Base-by-base conservation (phyloP, 345 rosid species). In the Aegle marmelos region DNA sequence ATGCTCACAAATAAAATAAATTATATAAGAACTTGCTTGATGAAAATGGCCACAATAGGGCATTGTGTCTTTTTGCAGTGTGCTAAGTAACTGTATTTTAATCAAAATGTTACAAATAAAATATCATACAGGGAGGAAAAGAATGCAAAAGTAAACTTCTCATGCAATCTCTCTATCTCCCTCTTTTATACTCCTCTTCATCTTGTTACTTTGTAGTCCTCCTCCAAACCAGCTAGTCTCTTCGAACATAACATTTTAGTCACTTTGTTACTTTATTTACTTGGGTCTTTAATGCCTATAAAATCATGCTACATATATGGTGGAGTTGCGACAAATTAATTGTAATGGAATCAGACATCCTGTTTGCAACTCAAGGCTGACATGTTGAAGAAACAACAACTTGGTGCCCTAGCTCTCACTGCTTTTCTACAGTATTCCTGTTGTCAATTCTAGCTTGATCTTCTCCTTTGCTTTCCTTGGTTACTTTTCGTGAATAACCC, bases 331-430 rank as follows among this genome's bases (percentile, higher is more conserved):
- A 65, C 74, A 50, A 48, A 70, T 3, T 50, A 50, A 11, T 71
- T 21, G 41, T 71, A 56, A 31, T 34, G 48, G 70, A 24, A 65
- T 65, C 70, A 21, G 36, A 17, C 48, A 36, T 37, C 70, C 70
- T 21, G 31, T 71, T 21, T 30, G 62, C 41, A 30, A 25, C n/a
- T 54, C 60, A 71, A 71, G 74, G 74, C 17, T 39, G 74, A 70
- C 33, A 30, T 54, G 31, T 69, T 50, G 28, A 48, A 31, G 73
- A 31, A 31, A 31, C 13, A 17, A 24, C 4, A 27, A 36, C 37
- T 25, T 54, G 16, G 34, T 2, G 27, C 39, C 33, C 22, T 14
- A 72, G 28, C 31, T 41, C 16, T 45, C 31, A 62, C 25, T 30
- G 14, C 2, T 45, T 11, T 48, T 30, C 45, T 30, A 28, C 45